Conservation (phyloP, 1,284 basidiomycete genomes). For the Neonothopanus nambi region DNA sequence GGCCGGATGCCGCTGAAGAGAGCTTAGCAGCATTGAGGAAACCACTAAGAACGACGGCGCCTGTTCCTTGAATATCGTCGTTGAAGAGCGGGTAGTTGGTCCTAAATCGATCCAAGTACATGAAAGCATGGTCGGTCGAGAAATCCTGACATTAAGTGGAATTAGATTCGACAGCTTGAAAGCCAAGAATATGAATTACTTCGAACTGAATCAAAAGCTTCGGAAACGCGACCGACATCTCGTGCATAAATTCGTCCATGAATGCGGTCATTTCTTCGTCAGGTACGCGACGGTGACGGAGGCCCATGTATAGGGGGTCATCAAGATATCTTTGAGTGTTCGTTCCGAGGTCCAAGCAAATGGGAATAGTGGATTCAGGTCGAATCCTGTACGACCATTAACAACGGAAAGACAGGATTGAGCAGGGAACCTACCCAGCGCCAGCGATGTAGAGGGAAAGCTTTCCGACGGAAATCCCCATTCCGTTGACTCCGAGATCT, state of each 20-base stretch:
- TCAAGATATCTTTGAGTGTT: slow-evolving; percentile 82
- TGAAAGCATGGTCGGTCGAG: slow-evolving; percentile 85
- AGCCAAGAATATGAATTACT: slow-evolving; percentile 36
- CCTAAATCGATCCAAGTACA: slow-evolving; percentile 61
- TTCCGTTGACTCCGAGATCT: slow-evolving; percentile 85
- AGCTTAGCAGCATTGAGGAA: slow-evolving; percentile 88
- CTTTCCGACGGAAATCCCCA: slow-evolving; percentile 94
- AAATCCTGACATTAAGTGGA: slow-evolving; percentile 58
- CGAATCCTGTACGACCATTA: slow-evolving; percentile 60
- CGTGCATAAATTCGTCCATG: slow-evolving; percentile 93
- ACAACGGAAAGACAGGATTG: neutral
- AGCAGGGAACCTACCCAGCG: slow-evolving; percentile 56
- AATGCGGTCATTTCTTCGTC: slow-evolving; percentile 74
- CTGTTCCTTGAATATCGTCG: slow-evolving; percentile 89
- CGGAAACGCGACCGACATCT: slow-evolving; percentile 75
- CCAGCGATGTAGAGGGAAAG: slow-evolving; percentile 90
- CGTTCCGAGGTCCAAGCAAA: slow-evolving; percentile 86
- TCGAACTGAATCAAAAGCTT: slow-evolving; percentile 92
- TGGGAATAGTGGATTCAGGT: slow-evolving; percentile 83
- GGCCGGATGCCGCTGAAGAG: slow-evolving; percentile 70
- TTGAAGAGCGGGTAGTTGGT: slow-evolving; percentile 75
- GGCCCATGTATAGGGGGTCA: slow-evolving; percentile 90
- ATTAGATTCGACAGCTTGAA: slow-evolving; percentile 4
- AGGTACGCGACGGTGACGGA: slow-evolving; percentile 69
- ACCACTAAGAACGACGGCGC: slow-evolving; percentile 89